Conservation (phyloP, 2,329 filamentous ascomycete species). For the Fusarium tupiense region DNA sequence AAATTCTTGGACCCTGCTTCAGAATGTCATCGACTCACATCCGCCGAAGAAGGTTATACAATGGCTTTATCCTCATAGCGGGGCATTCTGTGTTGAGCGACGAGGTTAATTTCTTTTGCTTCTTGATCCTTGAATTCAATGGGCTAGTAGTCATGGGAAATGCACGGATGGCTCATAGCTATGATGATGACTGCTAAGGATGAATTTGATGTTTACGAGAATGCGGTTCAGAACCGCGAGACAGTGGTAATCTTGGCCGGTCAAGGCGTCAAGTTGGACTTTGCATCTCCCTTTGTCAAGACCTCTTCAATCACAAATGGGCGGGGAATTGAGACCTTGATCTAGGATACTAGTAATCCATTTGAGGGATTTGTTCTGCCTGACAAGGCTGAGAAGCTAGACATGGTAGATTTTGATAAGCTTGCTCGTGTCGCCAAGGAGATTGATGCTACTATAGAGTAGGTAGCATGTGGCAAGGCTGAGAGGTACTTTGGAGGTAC, state of each 20-base stretch:
- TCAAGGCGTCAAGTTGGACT: neutral
- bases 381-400: neutral
- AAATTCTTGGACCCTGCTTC: too few species aligned
- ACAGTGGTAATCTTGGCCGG: neutral
- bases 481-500: fast-evolving
- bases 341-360: neutral
- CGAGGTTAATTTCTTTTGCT: too few species aligned
- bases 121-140: too few species aligned
- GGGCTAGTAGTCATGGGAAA: too few species aligned
- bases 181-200: too few species aligned
- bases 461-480: neutral
- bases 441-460: neutral
- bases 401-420: neutral
- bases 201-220: neutral
- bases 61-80: too few species aligned
- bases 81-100: too few species aligned
- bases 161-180: too few species aligned
- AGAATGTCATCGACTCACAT: too few species aligned
- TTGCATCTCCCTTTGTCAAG: neutral
- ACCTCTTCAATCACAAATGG: neutral
- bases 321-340: neutral
- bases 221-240: neutral
- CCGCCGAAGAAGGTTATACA: too few species aligned
- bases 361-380: neutral
- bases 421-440: neutral